Base-by-base conservation (phyloP, 257 asterid genomes). In the Handroanthus guayacan region DNA sequence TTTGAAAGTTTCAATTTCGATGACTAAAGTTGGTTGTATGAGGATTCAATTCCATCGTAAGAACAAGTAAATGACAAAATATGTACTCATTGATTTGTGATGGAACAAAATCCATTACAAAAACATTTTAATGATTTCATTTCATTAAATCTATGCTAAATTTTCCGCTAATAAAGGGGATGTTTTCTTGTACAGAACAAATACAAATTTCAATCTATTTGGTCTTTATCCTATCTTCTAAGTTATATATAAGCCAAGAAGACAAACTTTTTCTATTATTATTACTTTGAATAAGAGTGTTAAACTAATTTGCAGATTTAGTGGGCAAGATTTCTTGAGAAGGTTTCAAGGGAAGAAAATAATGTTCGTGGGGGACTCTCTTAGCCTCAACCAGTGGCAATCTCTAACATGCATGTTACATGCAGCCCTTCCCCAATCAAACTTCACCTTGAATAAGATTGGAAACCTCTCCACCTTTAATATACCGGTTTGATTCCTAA, bases 331-430 rank as follows among this genome's bases (percentile, higher is more conserved):
- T 63, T 86, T 92, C 63, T 44, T 92, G 85, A 83, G n/a, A 78
- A 92, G 82, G 78, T 72, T 84, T 57, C 64, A 64, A 47, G 96
- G 93, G 74, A 92, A 87, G 90, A 85, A 60, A 62, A 81, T 91
- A 82, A 63, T 91, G 91, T 89, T 91, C 14, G 89, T 91, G 0
- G 97, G 93, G 63, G 93, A 92, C 62, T 92, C 95, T 56, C 82
- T 92, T 20, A 92, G 96, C 81, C 81, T 92, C 41, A 92, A 92
- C 69, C 97, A 92, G 60, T 92, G 97, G 97, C 89, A 88, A 73
- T 92, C 97, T 10, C 93, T 92, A 11, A 72, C 89, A 8, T 92
- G 97, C 83, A 90, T 92, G 94, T 44, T 92, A 81, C 91, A 90
- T 80, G 84, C 90, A 5, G 51, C 90, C 5, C 16, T 82, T 16